Conservation (phyloP, 169 alveolate genomes). For the Plasmodium ovale region DNA sequence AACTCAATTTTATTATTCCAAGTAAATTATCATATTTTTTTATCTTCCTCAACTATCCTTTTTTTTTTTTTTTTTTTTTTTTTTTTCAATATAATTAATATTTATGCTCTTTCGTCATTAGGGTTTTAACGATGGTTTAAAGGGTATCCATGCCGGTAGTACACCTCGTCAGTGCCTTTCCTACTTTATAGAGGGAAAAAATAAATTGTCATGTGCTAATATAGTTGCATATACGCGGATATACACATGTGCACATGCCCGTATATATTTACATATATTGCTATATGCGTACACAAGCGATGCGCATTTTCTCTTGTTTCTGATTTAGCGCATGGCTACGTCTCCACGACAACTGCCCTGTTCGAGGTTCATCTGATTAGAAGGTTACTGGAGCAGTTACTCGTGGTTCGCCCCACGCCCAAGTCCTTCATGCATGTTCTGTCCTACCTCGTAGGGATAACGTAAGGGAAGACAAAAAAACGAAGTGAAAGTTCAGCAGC, state of each 20-base stretch:
- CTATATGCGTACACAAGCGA: constrained; percentile 39
- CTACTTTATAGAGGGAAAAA: too few species aligned
- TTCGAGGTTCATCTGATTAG: constrained; percentile 78
- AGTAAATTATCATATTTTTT: constrained; percentile 57
- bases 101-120: too few species aligned
- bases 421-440: constrained; percentile 80
- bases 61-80: background rate
- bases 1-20: constrained; percentile 75
- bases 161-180: constrained; percentile 6
- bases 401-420: constrained; percentile 77
- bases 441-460: constrained; percentile 81
- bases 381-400: constrained; percentile 79
- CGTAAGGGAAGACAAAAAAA: constrained; percentile 68
- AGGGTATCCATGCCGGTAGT: constrained; percentile 27
- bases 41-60: constrained; percentile 10
- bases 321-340: constrained; percentile 6
- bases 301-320: background rate
- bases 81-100: too few species aligned
- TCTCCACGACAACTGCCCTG: constrained; percentile 74
- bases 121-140: constrained; percentile 17
- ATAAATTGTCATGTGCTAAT: too few species aligned
- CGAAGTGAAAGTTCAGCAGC: background rate
- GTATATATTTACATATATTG: constrained; percentile 35
- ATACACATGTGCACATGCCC: background rate
- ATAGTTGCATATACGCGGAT: too few species aligned